Percentiles rank a stretch among this genome's conserved stretches.
Conservation (phyloP, 345 rosid species). For the Salix udensis region DNA sequence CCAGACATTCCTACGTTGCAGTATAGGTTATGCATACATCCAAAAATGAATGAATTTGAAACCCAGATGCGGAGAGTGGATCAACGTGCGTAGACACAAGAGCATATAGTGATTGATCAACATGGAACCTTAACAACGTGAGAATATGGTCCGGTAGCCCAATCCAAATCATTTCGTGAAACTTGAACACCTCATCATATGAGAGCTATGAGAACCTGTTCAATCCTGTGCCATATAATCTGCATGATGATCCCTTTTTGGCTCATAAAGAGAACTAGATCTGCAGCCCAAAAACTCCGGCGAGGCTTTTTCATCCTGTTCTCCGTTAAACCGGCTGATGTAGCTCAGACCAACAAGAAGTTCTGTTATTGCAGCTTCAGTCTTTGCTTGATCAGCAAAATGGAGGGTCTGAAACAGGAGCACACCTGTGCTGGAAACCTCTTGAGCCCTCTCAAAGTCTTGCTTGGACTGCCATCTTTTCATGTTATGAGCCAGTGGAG, state of each 20-base stretch:
- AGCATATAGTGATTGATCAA: too few relatives aligned
- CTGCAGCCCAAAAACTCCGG: slow-evolving; percentile 6
- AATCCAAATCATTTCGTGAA: neutral
- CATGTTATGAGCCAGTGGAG: slow-evolving; percentile 57
- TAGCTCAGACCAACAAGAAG: slow-evolving; percentile 61
- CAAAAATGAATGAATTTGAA: slow-evolving; percentile 12
- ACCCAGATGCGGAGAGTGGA: neutral
- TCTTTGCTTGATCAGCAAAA: slow-evolving; percentile 54
- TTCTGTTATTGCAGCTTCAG: slow-evolving; percentile 59
- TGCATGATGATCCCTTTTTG: slow-evolving; percentile 6
- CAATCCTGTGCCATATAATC: neutral
- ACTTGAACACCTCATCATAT: neutral
- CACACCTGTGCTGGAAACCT: slow-evolving; percentile 39
- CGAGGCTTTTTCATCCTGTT: slow-evolving; percentile 12
- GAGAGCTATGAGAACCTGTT: neutral
- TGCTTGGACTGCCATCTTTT: slow-evolving; percentile 57
- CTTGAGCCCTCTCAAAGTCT: slow-evolving; percentile 49
- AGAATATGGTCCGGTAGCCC: neutral
- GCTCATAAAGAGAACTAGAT: neutral
- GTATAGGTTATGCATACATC: slow-evolving; percentile 1
- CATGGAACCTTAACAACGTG: slow-evolving; percentile 3
- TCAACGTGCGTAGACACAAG: neutral
- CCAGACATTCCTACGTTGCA: slow-evolving; percentile 1
- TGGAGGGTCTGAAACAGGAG: slow-evolving; percentile 59
- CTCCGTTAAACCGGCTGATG: slow-evolving; percentile 34